Conservation (phyloP, 148 eudicot genomes). For the Salicornia ramosissima region DNA sequence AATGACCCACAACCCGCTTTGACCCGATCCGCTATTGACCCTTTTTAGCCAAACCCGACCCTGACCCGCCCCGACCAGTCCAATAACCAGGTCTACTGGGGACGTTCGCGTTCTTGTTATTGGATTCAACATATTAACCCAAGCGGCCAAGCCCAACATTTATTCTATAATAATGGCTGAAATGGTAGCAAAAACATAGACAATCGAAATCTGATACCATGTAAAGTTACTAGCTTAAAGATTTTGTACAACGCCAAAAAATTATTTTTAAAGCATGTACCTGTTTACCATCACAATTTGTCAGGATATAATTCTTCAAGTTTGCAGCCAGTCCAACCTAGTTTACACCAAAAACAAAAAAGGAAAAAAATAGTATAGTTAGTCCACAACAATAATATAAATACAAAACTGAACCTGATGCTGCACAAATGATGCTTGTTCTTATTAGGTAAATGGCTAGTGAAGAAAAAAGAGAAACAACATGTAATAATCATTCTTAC, state of each 20-base stretch:
- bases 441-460: too few species aligned
- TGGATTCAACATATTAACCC: too few species aligned
- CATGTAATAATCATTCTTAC: not conserved
- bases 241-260: not conserved
- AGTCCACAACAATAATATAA: not conserved
- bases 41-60: too few species aligned
- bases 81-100: too few species aligned
- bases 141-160: not conserved
- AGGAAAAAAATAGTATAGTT: not conserved
- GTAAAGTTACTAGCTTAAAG: not conserved
- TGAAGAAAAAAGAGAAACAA: not conserved
- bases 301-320: conserved; percentile 69
- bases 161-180: not conserved
- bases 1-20: too few species aligned
- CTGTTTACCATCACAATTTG: conserved; percentile 70
- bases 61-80: too few species aligned
- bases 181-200: conserved; percentile 2
- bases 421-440: not conserved
- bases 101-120: too few species aligned
- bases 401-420: not conserved
- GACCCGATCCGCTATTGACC: too few species aligned
- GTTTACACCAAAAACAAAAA: conserved; percentile 12
- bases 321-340: conserved; percentile 96
- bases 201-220: not conserved
- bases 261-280: conserved; percentile 29